phyloP scores from a whole-genome alignment of 192 early-diverging fungal genomes.

The Backusella liffmaniae region DNA sequence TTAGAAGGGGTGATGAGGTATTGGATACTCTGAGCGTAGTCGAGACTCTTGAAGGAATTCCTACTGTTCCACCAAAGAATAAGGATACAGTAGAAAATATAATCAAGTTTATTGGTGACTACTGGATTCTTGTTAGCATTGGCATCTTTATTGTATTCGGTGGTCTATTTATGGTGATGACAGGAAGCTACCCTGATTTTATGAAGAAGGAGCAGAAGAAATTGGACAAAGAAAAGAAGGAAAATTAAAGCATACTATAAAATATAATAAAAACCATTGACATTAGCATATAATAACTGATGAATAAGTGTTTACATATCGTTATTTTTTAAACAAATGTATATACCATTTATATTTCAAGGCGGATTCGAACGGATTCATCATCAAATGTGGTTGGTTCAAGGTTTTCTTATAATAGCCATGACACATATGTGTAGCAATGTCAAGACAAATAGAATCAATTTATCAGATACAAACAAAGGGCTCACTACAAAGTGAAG shows the following conservation, averaged over 20 bases:
- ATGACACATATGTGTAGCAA: too few species aligned
- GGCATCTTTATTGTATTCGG: neutral
- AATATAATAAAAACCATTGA: neutral
- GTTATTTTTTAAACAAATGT: too few species aligned
- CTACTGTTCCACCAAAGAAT: neutral
- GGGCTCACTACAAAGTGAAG: too few species aligned
- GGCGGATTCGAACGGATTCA: too few species aligned
- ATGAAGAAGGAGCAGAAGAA: neutral
- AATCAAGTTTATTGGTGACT: neutral
- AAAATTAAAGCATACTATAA: neutral
- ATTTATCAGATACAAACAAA: too few species aligned
- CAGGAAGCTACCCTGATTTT: neutral
- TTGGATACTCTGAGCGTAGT: neutral
- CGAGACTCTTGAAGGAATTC: neutral
- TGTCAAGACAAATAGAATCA: too few species aligned
- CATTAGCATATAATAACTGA: neutral
- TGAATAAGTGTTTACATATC: too few species aligned
- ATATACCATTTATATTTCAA: too few species aligned
- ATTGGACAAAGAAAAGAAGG: neutral
- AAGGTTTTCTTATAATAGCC: too few species aligned
- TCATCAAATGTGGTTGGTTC: too few species aligned
- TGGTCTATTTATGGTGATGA: neutral
- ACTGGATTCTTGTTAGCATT: constrained; percentile 3
- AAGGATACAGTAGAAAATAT: neutral
- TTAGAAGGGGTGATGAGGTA: neutral